Conservation (phyloP, 1,284 basidiomycete genomes). For the Tilletia caries region DNA sequence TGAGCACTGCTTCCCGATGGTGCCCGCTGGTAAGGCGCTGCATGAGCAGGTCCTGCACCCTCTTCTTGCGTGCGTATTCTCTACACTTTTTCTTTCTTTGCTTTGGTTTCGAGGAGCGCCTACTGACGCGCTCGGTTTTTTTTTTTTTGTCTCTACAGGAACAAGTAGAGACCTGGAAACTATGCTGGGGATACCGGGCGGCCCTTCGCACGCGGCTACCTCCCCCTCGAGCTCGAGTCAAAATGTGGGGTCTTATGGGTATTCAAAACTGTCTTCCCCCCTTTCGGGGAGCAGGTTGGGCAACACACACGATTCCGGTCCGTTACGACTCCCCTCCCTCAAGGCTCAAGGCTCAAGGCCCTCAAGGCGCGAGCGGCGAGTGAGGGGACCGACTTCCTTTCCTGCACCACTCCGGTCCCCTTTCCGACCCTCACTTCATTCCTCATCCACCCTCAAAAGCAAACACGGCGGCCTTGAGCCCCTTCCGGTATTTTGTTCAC, state of each 20-base stretch:
- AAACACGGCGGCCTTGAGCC: no score
- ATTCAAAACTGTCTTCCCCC: background rate
- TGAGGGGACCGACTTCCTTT: no score
- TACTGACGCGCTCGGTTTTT: background rate
- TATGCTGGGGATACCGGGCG: background rate
- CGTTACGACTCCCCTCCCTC: no score
- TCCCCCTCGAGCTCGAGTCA: background rate
- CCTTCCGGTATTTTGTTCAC: no score
- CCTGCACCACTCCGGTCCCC: no score
- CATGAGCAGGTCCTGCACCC: conserved; percentile 64
- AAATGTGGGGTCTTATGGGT: background rate
- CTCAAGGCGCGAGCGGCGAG: no score
- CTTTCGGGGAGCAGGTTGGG: no score
- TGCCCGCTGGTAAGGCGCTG: conserved; percentile 82
- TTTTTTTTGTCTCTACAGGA: background rate
- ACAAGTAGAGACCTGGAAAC: background rate
- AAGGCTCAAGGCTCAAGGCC: no score
- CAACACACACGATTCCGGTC: no score
- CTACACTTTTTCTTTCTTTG: background rate
- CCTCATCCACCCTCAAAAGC: no score
- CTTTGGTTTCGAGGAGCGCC: background rate
- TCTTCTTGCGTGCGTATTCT: background rate
- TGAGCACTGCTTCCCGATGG: conserved; percentile 95
- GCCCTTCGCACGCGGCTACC: background rate
- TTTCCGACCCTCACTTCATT: background rate